These are phyloP conservation scores for Debaryomyces psychrophilus DNA, from an alignment of 1,139 yeast species.

Conservation along the genomic window DNA sequence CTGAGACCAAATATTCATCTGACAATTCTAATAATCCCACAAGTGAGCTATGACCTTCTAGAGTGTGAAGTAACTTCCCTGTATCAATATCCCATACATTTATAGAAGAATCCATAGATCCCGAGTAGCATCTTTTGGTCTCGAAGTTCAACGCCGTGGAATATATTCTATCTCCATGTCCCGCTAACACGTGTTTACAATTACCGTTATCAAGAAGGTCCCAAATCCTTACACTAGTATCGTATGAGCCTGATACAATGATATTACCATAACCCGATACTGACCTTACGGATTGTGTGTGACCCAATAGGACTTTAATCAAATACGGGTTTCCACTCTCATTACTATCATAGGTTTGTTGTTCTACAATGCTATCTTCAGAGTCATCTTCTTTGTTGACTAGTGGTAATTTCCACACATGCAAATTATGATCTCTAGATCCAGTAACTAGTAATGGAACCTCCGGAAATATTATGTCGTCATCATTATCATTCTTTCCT, in stretches of 20 bases:
- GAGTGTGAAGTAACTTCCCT: slow-evolving; percentile 65
- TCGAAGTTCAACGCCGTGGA: slow-evolving; percentile 80
- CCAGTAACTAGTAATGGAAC: slow-evolving; percentile 80
- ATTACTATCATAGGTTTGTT: slow-evolving; percentile 42
- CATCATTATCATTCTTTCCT: slow-evolving; percentile 63
- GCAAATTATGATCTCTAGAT: slow-evolving; percentile 85
- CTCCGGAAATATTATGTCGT: slow-evolving; percentile 63
- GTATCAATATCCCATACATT: slow-evolving; percentile 86
- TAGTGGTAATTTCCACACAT: slow-evolving; percentile 86
- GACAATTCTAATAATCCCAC: slow-evolving; percentile 86
- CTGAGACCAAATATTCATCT: slow-evolving; percentile 82
- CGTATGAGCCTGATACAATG: slow-evolving; percentile 89
- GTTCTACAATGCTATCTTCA: slow-evolving; percentile 32
- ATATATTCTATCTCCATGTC: slow-evolving; percentile 87
- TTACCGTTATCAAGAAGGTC: slow-evolving; percentile 69
- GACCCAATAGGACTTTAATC: slow-evolving; percentile 79
- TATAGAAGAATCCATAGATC: slow-evolving; percentile 88
- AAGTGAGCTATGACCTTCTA: slow-evolving; percentile 85
- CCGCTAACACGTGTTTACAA: slow-evolving; percentile 73
- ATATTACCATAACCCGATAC: slow-evolving; percentile 85
- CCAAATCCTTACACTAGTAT: slow-evolving; percentile 91
- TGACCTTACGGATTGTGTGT: slow-evolving; percentile 84
- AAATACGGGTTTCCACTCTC: slow-evolving; percentile 65
- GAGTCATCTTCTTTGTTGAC: slow-evolving; percentile 42
- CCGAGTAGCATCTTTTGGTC: slow-evolving; percentile 82